Conservation (phyloP, 2,329 filamentous ascomycete genomes). For the Fusarium floridanum region DNA sequence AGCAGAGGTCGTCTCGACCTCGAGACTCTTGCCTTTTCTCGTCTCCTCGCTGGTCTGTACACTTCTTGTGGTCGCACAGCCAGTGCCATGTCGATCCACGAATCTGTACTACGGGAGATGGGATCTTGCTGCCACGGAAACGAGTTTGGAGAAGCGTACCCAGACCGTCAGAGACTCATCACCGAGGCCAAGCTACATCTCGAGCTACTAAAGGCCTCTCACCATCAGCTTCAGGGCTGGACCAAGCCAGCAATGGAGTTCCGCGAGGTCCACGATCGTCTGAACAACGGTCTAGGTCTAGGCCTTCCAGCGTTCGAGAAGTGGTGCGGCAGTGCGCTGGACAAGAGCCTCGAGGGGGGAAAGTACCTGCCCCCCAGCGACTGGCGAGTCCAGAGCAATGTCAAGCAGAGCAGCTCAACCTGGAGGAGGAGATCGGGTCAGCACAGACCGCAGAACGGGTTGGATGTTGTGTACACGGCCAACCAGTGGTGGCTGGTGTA, state of each 20-base stretch:
- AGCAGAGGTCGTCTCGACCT: constrained; percentile 43
- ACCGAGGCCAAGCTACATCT: constrained; percentile 37
- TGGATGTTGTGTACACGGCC: constrained; percentile 35
- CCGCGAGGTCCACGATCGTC: constrained; percentile 30
- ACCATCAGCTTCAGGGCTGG: constrained; percentile 39
- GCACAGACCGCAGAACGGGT: constrained; percentile 9
- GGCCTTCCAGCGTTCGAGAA: constrained; percentile 37
- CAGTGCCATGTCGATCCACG: constrained; percentile 40
- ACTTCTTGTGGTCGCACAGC: constrained; percentile 18
- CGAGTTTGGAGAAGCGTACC: constrained; percentile 15
- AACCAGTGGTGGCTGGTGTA: constrained; percentile 36
- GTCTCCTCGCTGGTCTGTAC: constrained; percentile 42
- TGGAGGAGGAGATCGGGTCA: constrained; percentile 20
- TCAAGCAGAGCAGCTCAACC: constrained; percentile 14
- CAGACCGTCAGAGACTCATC: constrained; percentile 21
- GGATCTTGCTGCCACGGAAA: constrained; percentile 27
- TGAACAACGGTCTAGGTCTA: constrained; percentile 33
- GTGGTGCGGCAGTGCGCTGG: constrained; percentile 29
- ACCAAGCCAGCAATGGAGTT: constrained; percentile 34
- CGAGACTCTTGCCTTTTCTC: constrained; percentile 43
- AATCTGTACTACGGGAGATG: constrained; percentile 42
- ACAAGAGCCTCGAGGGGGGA: constrained; percentile 33
- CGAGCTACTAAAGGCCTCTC: constrained; percentile 34
- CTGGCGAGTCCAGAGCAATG: constrained; percentile 37
- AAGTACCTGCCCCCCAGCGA: constrained; percentile 33